Base-by-base conservation (phyloP, 2,329 filamentous ascomycete genomes). In the Beauveria pseudobassiana region DNA sequence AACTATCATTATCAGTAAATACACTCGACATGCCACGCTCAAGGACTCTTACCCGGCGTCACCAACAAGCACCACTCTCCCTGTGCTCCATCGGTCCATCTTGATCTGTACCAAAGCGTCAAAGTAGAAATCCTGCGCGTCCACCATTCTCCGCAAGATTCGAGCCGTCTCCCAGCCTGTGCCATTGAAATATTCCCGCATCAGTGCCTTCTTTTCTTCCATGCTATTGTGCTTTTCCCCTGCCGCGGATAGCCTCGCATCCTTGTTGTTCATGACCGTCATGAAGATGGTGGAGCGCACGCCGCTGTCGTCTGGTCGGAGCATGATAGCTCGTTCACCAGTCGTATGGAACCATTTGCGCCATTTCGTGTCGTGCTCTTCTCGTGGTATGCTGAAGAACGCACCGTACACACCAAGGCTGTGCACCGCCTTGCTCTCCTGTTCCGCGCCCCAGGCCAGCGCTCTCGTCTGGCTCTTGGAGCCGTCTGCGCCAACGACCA, bases 401-500 rank as follows among this genome's bases (percentile, higher is more conserved):
- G 72, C 75, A 4, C 67, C 64, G 58, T 74, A 77, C 50, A 73
- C 54, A 14, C 69, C 69, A 16, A 75, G 64, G 20, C 64, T 65
- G 22, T 69, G 69, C 38, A 74, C 70, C 8, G 66, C 57, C 3
- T 67, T 65, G 1, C 68, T 62, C 20, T 69, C 68, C 8, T 66
- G 67, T 4, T 68, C 67, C 9, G 66, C 62, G 10, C 71, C 71
- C 64, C 74, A 68, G 5, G 76, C 70, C 46, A 72, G 67, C n/a
- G 69, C 73, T 9, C 80, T 74, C n/a, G 79, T 77, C 34, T 74
- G 74, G 3, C 80, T 84, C 9, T 76, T 73, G 40, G 80, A 77
- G 0, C 83, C 83, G 65, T 86, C 83, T 3, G 82, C 81, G 12
- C 79, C 82, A 49, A 86, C 75, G 0, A 86, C 70, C 0, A 86